These are phyloP conservation scores for Volvariella surrecta DNA, from an alignment of 1,284 basidiomycete genomes.

Conservation along the genomic window DNA sequence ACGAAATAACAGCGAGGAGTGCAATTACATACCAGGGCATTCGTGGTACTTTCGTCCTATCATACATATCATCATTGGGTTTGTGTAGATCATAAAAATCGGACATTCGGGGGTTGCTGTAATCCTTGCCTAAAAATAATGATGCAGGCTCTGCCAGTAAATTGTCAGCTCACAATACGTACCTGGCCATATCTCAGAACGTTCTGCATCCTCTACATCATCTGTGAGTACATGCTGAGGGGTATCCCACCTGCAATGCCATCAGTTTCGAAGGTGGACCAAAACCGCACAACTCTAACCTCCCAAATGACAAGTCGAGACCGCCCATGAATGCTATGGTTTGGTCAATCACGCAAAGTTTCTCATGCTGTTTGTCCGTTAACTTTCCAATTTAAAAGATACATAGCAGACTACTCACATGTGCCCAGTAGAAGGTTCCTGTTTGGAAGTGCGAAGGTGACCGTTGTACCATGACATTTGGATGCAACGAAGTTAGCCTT, in stretches of 20 bases:
- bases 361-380: constrained; percentile 71
- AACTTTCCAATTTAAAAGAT: constrained; percentile 2
- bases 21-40: constrained; percentile 82
- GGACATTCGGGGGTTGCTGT: constrained; percentile 82
- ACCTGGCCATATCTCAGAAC: constrained; percentile 81
- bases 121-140: constrained; percentile 66
- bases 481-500: constrained; percentile 77
- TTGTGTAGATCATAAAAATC: constrained; percentile 90
- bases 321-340: constrained; percentile 98
- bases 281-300: constrained; percentile 28
- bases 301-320: constrained; percentile 87
- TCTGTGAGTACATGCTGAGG: constrained; percentile 89
- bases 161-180: constrained; percentile 13
- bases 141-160: neutral
- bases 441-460: constrained; percentile 98
- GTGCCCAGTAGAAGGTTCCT: constrained; percentile 97
- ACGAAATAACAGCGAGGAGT: constrained; percentile 1
- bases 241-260: constrained; percentile 79
- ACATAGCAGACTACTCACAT: constrained; percentile 43
- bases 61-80: constrained; percentile 93
- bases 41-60: constrained; percentile 80
- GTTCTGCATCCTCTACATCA: constrained; percentile 62
- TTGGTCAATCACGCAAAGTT: constrained; percentile 96
- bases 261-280: neutral
- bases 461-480: constrained; percentile 94